Conservation (phyloP, 108 stramenopile genomes). For the Bacterosira constricta region DNA sequence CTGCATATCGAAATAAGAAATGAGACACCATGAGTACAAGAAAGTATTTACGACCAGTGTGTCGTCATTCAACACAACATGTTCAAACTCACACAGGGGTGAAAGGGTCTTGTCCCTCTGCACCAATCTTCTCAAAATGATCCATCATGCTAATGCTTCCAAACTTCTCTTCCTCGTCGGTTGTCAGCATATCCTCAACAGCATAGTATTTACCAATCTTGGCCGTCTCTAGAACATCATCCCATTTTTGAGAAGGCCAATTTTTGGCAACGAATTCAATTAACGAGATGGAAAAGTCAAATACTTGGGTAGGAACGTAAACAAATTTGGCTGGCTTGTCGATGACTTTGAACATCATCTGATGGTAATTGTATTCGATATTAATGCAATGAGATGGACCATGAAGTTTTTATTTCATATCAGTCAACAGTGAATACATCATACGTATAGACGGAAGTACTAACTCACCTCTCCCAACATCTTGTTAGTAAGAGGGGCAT, state of each 20-base stretch:
- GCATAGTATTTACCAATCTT: slow-evolving; percentile 90
- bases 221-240: slow-evolving; percentile 81
- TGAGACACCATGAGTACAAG: no score
- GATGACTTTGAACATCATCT: slow-evolving; percentile 62
- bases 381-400: background rate
- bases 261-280: slow-evolving; percentile 57
- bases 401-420: background rate
- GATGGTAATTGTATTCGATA: background rate
- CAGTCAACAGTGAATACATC: background rate
- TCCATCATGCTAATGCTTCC: slow-evolving; percentile 71
- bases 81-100: slow-evolving; percentile 50
- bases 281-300: slow-evolving; percentile 71
- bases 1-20: background rate
- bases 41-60: no score
- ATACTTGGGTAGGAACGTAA: slow-evolving; percentile 63
- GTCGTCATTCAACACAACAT: background rate
- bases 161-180: slow-evolving; percentile 67
- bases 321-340: slow-evolving; percentile 59
- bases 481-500: slow-evolving; percentile 73
- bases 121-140: slow-evolving; percentile 81
- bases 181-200: slow-evolving; percentile 91
- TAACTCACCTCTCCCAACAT: slow-evolving; percentile 56
- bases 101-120: slow-evolving; percentile 79
- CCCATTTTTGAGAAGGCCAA: slow-evolving; percentile 46
- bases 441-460: background rate